phyloP scores from a whole-genome alignment of 202 grass and related monocot genomes.

The Schoenoplectus triqueter region DNA sequence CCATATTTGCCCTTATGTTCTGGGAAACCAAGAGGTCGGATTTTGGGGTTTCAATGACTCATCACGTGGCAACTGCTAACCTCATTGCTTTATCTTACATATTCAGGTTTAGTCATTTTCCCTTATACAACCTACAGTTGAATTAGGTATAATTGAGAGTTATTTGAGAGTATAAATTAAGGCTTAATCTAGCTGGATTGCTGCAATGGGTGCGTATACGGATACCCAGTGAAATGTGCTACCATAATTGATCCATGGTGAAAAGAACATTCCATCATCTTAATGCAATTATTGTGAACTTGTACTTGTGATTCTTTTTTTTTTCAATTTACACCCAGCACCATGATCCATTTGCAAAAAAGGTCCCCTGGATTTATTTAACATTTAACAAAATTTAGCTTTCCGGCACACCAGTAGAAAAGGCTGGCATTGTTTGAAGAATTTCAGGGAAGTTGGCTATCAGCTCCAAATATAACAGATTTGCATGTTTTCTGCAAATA shows the following conservation, averaged over 20 bases:
- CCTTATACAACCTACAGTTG: slow-evolving; percentile 11
- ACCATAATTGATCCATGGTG: background rate
- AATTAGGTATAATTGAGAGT: background rate
- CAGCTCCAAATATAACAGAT: background rate
- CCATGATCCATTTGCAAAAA: background rate
- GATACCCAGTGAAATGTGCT: background rate
- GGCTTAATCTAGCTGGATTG: background rate
- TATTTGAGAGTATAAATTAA: slow-evolving; percentile 19
- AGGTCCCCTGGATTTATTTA: slow-evolving; percentile 3
- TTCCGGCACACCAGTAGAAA: background rate
- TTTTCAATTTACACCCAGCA: background rate
- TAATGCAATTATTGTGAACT: background rate
- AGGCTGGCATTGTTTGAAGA: background rate
- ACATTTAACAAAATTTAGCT: background rate
- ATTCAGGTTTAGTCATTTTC: slow-evolving; percentile 64
- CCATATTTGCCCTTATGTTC: slow-evolving; percentile 95
- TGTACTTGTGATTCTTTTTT: background rate
- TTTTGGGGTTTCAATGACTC: slow-evolving; percentile 90
- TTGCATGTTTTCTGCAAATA: background rate
- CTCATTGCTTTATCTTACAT: slow-evolving; percentile 80
- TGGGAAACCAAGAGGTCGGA: slow-evolving; percentile 96
- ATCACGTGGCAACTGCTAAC: slow-evolving; percentile 74
- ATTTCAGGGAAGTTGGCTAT: background rate
- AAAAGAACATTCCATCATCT: background rate
- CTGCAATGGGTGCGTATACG: background rate